Evolutionary conservation across 1,139 yeast genomes (phyloP).

Genomic region (Kazachstania sp.): DNA sequence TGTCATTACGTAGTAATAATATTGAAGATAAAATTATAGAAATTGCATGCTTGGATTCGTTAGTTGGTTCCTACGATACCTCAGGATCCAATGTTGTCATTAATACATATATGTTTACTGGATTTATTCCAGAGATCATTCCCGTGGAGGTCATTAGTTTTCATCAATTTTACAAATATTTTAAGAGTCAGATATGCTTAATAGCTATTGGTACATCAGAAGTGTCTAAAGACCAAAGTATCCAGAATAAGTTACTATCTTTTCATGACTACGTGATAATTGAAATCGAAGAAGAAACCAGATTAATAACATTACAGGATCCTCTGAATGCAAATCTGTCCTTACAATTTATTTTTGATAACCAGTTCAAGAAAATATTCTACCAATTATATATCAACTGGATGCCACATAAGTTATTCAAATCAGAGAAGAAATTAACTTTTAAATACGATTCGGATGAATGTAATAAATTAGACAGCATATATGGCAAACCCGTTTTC

Average conservation of each 20-base stretch:
- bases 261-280: constrained; percentile 64
- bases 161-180: constrained; percentile 33
- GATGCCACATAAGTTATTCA: constrained; percentile 40
- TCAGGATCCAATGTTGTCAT: constrained; percentile 71
- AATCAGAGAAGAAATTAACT: constrained; percentile 26
- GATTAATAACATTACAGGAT: constrained; percentile 39
- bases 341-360: constrained; percentile 28
- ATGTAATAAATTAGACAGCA: constrained; percentile 12
- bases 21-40: constrained; percentile 51
- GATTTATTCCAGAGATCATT: constrained; percentile 68
- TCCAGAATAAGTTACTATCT: constrained; percentile 30
- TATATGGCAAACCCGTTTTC: constrained; percentile 44
- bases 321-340: constrained; percentile 40
- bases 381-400: constrained; percentile 59
- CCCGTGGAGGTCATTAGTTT: constrained; percentile 24
- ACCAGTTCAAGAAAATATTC: constrained; percentile 39
- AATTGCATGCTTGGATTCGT: constrained; percentile 60
- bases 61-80: constrained; percentile 55
- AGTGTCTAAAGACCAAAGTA: constrained; percentile 25
- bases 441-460: constrained; percentile 33
- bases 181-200: constrained; percentile 33
- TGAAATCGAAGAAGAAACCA: constrained; percentile 29
- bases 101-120: constrained; percentile 59
- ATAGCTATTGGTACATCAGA: constrained; percentile 65
- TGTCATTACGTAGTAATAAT: constrained; percentile 18